Base-by-base conservation (phyloP, 2,329 filamentous ascomycete genomes). In the Fusarium gaditjirri region DNA sequence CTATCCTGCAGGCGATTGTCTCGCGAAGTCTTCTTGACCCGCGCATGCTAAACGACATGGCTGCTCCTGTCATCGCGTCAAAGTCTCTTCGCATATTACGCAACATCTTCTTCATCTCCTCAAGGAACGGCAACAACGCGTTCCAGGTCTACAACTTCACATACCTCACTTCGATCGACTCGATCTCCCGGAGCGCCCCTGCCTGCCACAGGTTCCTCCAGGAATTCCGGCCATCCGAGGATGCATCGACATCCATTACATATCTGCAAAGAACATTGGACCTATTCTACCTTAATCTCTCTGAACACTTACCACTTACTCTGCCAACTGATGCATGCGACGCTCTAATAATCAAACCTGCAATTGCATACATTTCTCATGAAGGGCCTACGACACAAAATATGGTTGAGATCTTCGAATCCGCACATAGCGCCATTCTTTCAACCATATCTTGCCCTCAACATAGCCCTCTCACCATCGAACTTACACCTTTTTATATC, bases 71-170 rank as follows among this genome's bases (percentile, higher is more conserved):
- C 19, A 83, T 96, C 21, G 93, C 93, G 10, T 84, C 89, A 49
- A 93, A 93, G 78, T 89, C 91, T 2, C 86, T 97, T 21, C 90
- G 92, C 68, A 90, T 89, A 17, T 87, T 97, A 16, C 90, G 94
- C 33, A 92, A 93, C 76, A 83, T 97, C 25, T 94, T 91, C 81
- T 97, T 97, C 79, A 90, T 97, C 69, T 94, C 93, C 1, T 91
- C 90, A 19, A 88, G 93, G 42, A 87, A 93, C 61, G 91, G 92
- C 25, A 90, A 92, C 61, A 89, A 88, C 68, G 87, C 90, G 3
- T 97, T 97, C 76, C 93, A 95, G 59, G 92, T 94, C 64, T 95
- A 97, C 80, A 90, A 88, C 4, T 97, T 97, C 78, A 91, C 94
- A 31, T 94, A 94, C 76, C 86, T 97, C 27, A 90, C 93, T 2